Evolutionary conservation across 306 rosid genomes (phyloP).

Genomic region (Astragalus glycyphyllos): DNA sequence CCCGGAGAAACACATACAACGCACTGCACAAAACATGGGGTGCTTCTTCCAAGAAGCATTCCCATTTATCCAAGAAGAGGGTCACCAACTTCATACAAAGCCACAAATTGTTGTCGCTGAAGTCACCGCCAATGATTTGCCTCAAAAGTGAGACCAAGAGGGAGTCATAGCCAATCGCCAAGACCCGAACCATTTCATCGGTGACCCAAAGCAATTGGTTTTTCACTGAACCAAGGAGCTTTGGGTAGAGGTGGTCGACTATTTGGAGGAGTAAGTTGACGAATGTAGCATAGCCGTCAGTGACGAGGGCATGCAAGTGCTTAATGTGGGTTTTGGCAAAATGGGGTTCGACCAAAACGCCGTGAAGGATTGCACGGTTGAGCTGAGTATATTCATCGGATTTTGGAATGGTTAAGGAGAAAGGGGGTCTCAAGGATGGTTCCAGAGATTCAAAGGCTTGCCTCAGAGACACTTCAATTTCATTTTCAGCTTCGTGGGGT

Average conservation of each 20-base stretch:
- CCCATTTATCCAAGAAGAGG: conserved; percentile 59
- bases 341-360: conserved; percentile 64
- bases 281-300: conserved; percentile 67
- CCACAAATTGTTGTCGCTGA: conserved; percentile 65
- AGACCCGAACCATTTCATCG: conserved; percentile 58
- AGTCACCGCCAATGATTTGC: conserved; percentile 72
- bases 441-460: conserved; percentile 61
- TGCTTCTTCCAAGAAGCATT: conserved; percentile 55
- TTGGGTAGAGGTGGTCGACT: conserved; percentile 58
- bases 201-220: conserved; percentile 65
- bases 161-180: conserved; percentile 57
- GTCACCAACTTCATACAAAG: conserved; percentile 62
- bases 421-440: conserved; percentile 70
- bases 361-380: conserved; percentile 70
- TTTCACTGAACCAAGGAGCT: conserved; percentile 56
- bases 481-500: conserved; percentile 63
- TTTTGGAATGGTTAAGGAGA: conserved; percentile 59
- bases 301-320: conserved; percentile 76
- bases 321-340: conserved; percentile 69
- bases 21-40: conserved; percentile 63
- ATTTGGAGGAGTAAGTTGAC: conserved; percentile 51
- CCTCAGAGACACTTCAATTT: conserved; percentile 53
- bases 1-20: conserved; percentile 68
- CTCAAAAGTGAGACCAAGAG: conserved; percentile 68
- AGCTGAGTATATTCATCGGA: conserved; percentile 60